Conservation (phyloP, 805 yeast genomes). For the Vanderwaltozyma yarrowii region DNA sequence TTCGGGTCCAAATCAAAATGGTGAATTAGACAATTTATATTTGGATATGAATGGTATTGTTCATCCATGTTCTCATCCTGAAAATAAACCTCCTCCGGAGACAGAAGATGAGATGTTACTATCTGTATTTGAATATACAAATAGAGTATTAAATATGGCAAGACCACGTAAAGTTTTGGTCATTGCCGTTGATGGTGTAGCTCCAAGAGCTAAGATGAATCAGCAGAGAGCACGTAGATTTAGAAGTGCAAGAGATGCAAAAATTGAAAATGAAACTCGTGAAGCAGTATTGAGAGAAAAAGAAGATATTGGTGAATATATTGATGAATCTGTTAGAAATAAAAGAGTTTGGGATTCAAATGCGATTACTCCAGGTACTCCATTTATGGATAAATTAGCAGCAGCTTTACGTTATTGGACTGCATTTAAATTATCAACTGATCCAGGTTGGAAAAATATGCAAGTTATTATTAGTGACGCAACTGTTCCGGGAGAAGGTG, state of each 20-base stretch:
- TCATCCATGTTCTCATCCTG: constrained; percentile 98
- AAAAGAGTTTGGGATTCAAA: constrained; percentile 90
- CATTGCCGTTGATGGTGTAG: constrained; percentile 99
- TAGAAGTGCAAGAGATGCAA: constrained; percentile 84
- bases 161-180: constrained; percentile 85
- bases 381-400: constrained; percentile 89
- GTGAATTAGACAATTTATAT: constrained; percentile 88
- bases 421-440: constrained; percentile 74
- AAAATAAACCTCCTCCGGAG: constrained; percentile 89
- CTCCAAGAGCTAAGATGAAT: constrained; percentile 97
- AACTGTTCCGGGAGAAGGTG: constrained; percentile 99
- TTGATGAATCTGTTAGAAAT: constrained; percentile 64
- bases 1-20: constrained; percentile 79
- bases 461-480: constrained; percentile 92
- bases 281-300: constrained; percentile 33
- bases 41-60: constrained; percentile 99
- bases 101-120: constrained; percentile 95
- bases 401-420: constrained; percentile 82
- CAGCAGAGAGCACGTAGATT: constrained; percentile 93
- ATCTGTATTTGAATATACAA: constrained; percentile 87
- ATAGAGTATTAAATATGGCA: constrained; percentile 85
- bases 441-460: constrained; percentile 87
- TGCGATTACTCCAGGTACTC: constrained; percentile 98
- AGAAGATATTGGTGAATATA: constrained; percentile 43
- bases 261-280: constrained; percentile 62